Evolutionary conservation across 2,329 filamentous ascomycete genomes (phyloP).

Genomic region (Chaetomium olivaceum): DNA sequence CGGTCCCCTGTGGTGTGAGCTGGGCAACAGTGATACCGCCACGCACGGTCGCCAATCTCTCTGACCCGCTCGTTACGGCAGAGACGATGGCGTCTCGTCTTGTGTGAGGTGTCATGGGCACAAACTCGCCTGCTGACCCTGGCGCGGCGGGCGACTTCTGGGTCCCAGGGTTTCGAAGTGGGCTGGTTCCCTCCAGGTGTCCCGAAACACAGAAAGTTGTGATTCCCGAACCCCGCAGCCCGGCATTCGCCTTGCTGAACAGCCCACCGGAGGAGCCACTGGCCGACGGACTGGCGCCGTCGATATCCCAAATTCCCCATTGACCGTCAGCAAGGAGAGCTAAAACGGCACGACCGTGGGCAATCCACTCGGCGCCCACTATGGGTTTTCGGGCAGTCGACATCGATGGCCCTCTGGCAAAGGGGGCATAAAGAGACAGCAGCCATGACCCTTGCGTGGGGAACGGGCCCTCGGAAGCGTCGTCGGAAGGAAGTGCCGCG

Average conservation of each 20-base stretch:
- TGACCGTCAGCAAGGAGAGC: slow-evolving; percentile 62
- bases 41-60: slow-evolving; percentile 53
- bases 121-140: slow-evolving; percentile 52
- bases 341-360: slow-evolving; percentile 60
- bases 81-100: slow-evolving; percentile 54
- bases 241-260: slow-evolving; percentile 52
- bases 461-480: slow-evolving; percentile 52
- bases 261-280: slow-evolving; percentile 40
- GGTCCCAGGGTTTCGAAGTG: slow-evolving; percentile 49
- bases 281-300: slow-evolving; percentile 53
- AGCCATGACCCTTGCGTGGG: slow-evolving; percentile 64
- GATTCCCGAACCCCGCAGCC: slow-evolving; percentile 58
- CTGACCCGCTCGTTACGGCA: slow-evolving; percentile 46
- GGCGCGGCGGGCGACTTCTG: slow-evolving; percentile 40
- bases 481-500: slow-evolving; percentile 54
- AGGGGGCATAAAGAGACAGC: slow-evolving; percentile 61
- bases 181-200: slow-evolving; percentile 61
- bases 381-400: slow-evolving; percentile 55
- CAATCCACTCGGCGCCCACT: slow-evolving; percentile 63
- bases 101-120: slow-evolving; percentile 65
- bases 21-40: slow-evolving; percentile 55
- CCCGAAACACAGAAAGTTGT: slow-evolving; percentile 60
- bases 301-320: slow-evolving; percentile 69
- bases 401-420: slow-evolving; percentile 49
- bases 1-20: slow-evolving; percentile 44